Evolutionary conservation across 2,329 filamentous ascomycete genomes (phyloP), one percentile per base, ranked within the genome.

Genomic region (Myotisia sp.): DNA sequence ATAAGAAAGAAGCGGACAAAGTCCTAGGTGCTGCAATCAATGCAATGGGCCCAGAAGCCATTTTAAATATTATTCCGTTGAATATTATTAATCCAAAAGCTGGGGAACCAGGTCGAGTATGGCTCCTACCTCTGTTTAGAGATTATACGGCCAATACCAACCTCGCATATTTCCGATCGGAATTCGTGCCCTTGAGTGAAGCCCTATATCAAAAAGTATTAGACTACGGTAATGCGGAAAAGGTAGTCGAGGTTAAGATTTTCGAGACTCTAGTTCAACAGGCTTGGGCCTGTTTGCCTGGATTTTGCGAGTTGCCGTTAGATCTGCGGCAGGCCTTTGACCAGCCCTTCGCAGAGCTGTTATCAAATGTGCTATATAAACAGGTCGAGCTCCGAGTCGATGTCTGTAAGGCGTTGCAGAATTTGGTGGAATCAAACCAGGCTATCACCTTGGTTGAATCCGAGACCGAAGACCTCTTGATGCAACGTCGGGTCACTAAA

Each of bases 231-330:
- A 64, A 72, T 14, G 75, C 74, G 9, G 81, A 87, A 51, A 94
- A 93, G 67, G 90, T 84, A 0, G 86, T 93, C 70, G 85, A 95
- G 55, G 72, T 90, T 52, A 98, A 98, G 66, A 92, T 98, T 39
- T 98, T 90, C 53, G 87, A 98, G 60, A 95, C 90, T 0, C 66
- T 98, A 3, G 83, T 98, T 6, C 80, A 92, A 46, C 90, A 98
- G 53, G 86, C 87, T 26, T 98, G 90, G 90, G 84, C 83, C 1
- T 78, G 81, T 33, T 68, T 98, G 10, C 87, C 90, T 0, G 90
- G 90, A 1, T 98, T 94, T 62, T 95, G 90, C 55, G 84, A 94
- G 53, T 64, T 94, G 35, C 87, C 90, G 1, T 60, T 93, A 22
- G 90, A 98, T 51, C 52, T 87, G 26, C 61, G 58, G 4, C 65